Base-by-base conservation (phyloP, 352 stramenopile genomes). In the Hyaloperonospora brassicae region DNA sequence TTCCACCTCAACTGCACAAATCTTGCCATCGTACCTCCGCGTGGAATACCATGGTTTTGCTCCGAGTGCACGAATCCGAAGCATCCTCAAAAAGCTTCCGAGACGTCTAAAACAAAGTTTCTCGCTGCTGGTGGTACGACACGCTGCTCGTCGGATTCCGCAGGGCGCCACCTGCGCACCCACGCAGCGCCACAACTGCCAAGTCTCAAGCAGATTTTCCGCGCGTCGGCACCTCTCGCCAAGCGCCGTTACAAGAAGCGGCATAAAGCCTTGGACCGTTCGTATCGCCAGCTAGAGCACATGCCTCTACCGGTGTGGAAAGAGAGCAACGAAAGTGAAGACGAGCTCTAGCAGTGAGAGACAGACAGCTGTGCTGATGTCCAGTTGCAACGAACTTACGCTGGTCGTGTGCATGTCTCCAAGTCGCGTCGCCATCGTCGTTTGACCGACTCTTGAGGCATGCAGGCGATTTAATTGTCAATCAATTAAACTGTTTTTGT, bases 1-100 rank as follows among this genome's bases (percentile, higher is more conserved):
- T 87, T 89, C 59, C 81, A 92, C 54, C 59, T 90, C 41, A 84
- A 76, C 56, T 89, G 79, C 42, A 82, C 79, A 13, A 89, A 87
- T 47, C 71, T 89, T 41, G 68, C 63, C 34, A 73, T 80, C 51
- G 51, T 87, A 7, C 76, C 79, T 21, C 74, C 70, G 0, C 55
- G 67, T 42, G 65, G 62, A 17, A 76, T 81, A 14, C 66, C 74
- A 43, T 89, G 79, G 79, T 89, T 89, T 62, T 89, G 79, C 48
- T 62, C 66, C 2, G 66, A 84, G 30, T 89, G 79, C 47, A 86
- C 64, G n/a, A 79, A 85, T 35, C 66, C 68, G 3, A 69, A 64
- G 17, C 61, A 73, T 49, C 52, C 59, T 47, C 60, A 61, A 38
- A 76, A 70, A 41, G 12, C 24, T 49, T 59, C 52, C 6, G 46